Percentiles rank a stretch among this genome's conserved stretches.
Conservation (phyloP, 176 grass and related monocot species). For the Metroxylon sagu region DNA sequence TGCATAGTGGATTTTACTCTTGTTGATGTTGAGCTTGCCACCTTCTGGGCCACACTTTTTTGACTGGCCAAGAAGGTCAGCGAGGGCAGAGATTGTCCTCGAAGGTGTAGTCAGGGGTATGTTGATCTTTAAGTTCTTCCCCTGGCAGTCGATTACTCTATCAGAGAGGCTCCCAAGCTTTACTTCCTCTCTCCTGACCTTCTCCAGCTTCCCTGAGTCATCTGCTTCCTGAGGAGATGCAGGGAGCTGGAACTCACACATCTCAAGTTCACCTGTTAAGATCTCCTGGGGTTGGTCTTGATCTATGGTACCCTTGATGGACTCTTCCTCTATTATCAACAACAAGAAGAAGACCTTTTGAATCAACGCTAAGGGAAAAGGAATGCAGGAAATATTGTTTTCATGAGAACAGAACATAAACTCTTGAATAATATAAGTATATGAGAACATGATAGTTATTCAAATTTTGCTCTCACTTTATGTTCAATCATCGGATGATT, state of each 20-base stretch:
- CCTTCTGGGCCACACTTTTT: conserved; percentile 39
- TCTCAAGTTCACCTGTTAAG: conserved; percentile 16
- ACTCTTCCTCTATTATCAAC: conserved; percentile 46
- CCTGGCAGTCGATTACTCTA: conserved; percentile 58
- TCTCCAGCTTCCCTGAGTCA: conserved; percentile 34
- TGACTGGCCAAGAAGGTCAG: conserved; percentile 59
- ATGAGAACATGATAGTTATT: no score
- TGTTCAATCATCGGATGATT: no score
- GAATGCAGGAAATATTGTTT: no score
- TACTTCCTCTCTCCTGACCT: conserved; percentile 1
- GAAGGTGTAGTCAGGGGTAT: conserved; percentile 87
- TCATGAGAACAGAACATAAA: no score
- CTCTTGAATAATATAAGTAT: no score
- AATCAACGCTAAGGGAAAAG: no score
- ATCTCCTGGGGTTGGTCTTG: conserved; percentile 46
- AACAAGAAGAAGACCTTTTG: no score
- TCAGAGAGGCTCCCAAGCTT: conserved; percentile 52
- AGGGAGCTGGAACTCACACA: conserved; percentile 28
- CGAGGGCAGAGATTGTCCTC: conserved; percentile 52
- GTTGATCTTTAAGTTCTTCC: conserved; percentile 76
- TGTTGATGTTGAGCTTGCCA: conserved; percentile 68
- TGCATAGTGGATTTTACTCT: conserved; percentile 75
- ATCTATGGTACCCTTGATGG: conserved; percentile 26
- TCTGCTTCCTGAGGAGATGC: conserved; percentile 26
- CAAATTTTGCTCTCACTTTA: no score